These are phyloP conservation scores for Blastobotrys elegans DNA, from an alignment of 1,139 yeast species.

Conservation along the genomic window DNA sequence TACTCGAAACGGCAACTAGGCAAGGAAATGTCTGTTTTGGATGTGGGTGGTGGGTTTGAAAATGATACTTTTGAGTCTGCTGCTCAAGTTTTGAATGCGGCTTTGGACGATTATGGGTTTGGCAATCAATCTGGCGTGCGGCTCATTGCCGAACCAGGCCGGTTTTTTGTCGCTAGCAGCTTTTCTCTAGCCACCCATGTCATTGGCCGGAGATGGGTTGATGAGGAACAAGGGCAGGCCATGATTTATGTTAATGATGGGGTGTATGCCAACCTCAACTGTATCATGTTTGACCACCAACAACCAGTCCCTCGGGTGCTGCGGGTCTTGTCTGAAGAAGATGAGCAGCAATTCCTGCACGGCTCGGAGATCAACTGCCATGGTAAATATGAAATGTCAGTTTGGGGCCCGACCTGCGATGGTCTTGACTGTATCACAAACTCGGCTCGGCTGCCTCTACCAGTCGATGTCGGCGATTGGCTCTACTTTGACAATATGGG, in stretches of 20 bases:
- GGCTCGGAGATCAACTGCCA: conserved; percentile 18
- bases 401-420: conserved; percentile 99
- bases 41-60: conserved; percentile 94
- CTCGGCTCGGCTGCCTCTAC: conserved; percentile 48
- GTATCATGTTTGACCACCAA: conserved; percentile 90
- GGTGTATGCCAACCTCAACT: conserved; percentile 91
- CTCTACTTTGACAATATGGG: conserved; percentile 78
- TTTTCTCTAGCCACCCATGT: conserved; percentile 82
- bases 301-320: conserved; percentile 65
- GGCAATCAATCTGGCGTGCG: conserved; percentile 37
- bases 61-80: conserved; percentile 58
- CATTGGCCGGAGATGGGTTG: conserved; percentile 64
- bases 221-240: conserved; percentile 29
- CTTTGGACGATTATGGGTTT: conserved; percentile 60
- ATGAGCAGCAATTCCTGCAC: conserved; percentile 19
- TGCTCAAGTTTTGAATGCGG: conserved; percentile 51
- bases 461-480: conserved; percentile 87
- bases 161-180: conserved; percentile 81
- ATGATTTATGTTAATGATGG: conserved; percentile 89
- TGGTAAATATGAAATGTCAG: conserved; percentile 42
- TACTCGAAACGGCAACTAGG: conserved; percentile 42
- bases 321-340: conserved; percentile 43
- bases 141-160: conserved; percentile 91
- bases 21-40: conserved; percentile 50
- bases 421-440: conserved; percentile 81